Conservation (phyloP, 1,284 basidiomycete genomes). For the Moesziomyces aphidis region DNA sequence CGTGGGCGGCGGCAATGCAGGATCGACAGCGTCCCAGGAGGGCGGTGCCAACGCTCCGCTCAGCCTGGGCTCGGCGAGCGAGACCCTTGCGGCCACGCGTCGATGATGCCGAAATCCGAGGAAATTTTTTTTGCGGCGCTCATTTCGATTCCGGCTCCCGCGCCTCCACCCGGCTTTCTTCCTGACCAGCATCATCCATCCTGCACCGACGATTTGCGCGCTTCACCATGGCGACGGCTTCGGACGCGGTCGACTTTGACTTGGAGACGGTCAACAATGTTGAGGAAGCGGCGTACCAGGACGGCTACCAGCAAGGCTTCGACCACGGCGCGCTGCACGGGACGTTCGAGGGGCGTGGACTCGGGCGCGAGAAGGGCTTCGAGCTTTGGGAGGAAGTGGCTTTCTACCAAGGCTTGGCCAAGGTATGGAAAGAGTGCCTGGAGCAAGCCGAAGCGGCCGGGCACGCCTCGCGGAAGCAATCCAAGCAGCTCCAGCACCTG, state of each 20-base stretch:
- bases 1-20: slow-evolving; percentile 14
- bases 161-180: slow-evolving; percentile 26
- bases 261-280: slow-evolving; percentile 55
- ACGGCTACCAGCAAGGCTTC: slow-evolving; percentile 81
- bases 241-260: slow-evolving; percentile 32
- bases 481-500: slow-evolving; percentile 75
- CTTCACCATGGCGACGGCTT: slow-evolving; percentile 11
- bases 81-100: slow-evolving; percentile 32
- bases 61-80: slow-evolving; percentile 44
- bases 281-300: slow-evolving; percentile 75
- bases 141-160: background rate
- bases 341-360: slow-evolving; percentile 87
- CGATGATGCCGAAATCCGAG: slow-evolving; percentile 25
- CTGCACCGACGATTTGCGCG: too few relatives aligned
- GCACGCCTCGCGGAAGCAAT: slow-evolving; percentile 45
- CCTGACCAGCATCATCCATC: slow-evolving; percentile 34
- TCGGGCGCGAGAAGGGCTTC: slow-evolving; percentile 90
- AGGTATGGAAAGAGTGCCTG: slow-evolving; percentile 73
- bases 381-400: slow-evolving; percentile 97
- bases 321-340: slow-evolving; percentile 90
- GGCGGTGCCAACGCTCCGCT: slow-evolving; percentile 4
- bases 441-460: slow-evolving; percentile 31
- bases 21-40: slow-evolving; percentile 12
- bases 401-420: slow-evolving; percentile 87
- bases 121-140: slow-evolving; percentile 3